A percentile compares a stretch with the other conserved stretches of the same genome.
Evolutionary conservation across 148 eudicot genomes (phyloP).

Genomic region (Chenopodium formosanum): DNA sequence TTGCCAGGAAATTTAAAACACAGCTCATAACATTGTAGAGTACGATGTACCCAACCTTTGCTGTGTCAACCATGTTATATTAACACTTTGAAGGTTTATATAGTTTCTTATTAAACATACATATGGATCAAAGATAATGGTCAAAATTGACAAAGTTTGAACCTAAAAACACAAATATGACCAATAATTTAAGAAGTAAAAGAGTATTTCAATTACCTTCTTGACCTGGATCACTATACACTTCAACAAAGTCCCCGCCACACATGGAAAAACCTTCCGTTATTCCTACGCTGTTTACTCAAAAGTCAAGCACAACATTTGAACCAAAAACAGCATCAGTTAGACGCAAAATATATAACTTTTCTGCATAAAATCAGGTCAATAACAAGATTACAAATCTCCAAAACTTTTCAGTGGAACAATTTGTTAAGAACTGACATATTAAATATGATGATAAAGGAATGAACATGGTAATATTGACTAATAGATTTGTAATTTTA

Average conservation of each 20-base stretch:
- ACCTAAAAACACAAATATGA: neutral
- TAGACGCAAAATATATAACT: neutral
- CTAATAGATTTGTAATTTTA: neutral
- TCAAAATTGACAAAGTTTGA: no score
- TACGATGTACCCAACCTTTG: no score
- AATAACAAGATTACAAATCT: neutral
- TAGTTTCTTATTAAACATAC: neutral
- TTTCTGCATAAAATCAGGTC: constrained; percentile 4
- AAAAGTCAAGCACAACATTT: constrained; percentile 25
- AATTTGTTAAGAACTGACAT: no score
- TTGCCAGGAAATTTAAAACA: no score
- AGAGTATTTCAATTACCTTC: constrained; percentile 46
- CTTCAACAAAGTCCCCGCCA: constrained; percentile 98
- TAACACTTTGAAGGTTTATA: no score
- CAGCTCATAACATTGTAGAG: no score
- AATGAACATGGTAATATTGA: no score
- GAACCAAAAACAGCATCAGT: neutral
- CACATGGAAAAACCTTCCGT: constrained; percentile 99
- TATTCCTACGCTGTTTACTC: constrained; percentile 88
- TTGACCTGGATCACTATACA: constrained; percentile 86
- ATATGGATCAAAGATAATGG: no score
- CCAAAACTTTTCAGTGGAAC: constrained; percentile 2
- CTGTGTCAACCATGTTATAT: no score
- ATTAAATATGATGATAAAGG: no score
- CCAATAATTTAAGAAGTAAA: neutral